phyloP scores from a whole-genome alignment of 2,329 filamentous ascomycete species.

The Aspergillus nomiae region DNA sequence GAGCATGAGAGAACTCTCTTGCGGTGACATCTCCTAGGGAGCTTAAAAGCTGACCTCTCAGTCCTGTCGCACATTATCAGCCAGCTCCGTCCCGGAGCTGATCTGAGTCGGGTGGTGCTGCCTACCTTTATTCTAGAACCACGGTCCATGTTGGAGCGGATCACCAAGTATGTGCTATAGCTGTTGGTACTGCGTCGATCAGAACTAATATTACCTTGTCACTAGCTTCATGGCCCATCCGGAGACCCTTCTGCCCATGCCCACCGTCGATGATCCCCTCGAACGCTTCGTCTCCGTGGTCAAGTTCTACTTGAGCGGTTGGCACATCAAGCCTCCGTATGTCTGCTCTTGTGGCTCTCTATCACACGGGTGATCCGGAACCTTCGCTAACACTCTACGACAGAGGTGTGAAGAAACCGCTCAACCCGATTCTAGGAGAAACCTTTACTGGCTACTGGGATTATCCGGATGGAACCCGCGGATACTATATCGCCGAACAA shows the following conservation, averaged over 20 bases:
- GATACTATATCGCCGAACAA: slow-evolving; percentile 96
- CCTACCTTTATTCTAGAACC: slow-evolving; percentile 98
- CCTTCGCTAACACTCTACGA: slow-evolving; percentile 9
- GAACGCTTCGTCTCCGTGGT: slow-evolving; percentile 92
- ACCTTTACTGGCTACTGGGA: slow-evolving; percentile 97
- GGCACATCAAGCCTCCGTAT: slow-evolving; percentile 97
- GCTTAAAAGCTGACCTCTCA: slow-evolving; percentile 40
- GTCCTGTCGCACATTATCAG: slow-evolving; percentile 97
- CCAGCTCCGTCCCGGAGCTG: slow-evolving; percentile 90
- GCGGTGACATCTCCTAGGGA: background rate
- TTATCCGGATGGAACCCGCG: slow-evolving; percentile 76
- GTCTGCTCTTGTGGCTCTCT: slow-evolving; percentile 36
- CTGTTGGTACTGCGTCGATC: background rate
- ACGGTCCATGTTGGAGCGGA: slow-evolving; percentile 95
- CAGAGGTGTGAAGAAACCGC: slow-evolving; percentile 95
- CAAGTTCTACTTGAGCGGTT: slow-evolving; percentile 97
- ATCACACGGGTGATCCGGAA: slow-evolving; percentile 3
- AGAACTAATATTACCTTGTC: slow-evolving; percentile 23
- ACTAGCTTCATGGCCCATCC: slow-evolving; percentile 97
- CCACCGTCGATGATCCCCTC: slow-evolving; percentile 82
- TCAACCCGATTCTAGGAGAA: slow-evolving; percentile 96
- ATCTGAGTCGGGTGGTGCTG: slow-evolving; percentile 89
- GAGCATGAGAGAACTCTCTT: background rate
- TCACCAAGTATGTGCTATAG: slow-evolving; percentile 75
- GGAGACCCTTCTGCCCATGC: slow-evolving; percentile 87